Percentiles rank a stretch among this genome's conserved stretches.
Evolutionary conservation across 2,329 filamentous ascomycete genomes (phyloP).

Genomic region (Albifimbria verrucaria): DNA sequence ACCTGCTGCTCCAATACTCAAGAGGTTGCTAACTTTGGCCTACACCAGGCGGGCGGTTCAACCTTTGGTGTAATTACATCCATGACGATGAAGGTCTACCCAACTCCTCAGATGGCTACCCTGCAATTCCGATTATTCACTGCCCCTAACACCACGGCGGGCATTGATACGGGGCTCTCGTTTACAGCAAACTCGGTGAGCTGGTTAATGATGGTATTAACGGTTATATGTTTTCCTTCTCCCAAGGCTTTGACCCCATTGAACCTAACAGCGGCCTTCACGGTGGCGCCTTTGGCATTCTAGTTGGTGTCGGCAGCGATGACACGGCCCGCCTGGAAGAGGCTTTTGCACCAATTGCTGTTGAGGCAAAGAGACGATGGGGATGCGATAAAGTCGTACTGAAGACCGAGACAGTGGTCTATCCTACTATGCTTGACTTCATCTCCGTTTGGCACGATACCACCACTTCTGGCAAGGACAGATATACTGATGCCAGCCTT

Average conservation of each 20-base stretch:
- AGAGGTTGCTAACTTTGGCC: background rate
- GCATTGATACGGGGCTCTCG: background rate
- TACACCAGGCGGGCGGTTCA: background rate
- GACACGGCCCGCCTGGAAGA: background rate
- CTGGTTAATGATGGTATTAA: background rate
- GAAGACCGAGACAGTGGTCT: background rate
- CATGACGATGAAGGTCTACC: background rate
- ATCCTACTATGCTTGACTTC: background rate
- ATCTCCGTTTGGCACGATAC: background rate
- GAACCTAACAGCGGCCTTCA: background rate
- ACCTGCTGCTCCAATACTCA: background rate
- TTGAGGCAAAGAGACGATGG: background rate
- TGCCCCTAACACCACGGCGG: background rate
- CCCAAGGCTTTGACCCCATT: background rate
- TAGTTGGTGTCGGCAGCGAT: background rate
- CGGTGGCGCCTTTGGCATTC: background rate
- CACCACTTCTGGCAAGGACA: background rate
- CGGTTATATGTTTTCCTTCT: background rate
- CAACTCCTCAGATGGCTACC: background rate
- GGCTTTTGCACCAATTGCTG: background rate
- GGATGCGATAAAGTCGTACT: background rate
- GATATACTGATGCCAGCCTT: background rate
- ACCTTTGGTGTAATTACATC: background rate
- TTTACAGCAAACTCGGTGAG: background rate
- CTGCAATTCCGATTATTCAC: background rate